Evolutionary conservation across 805 yeast genomes (phyloP).

Genomic region (Candida rishiriensis): DNA sequence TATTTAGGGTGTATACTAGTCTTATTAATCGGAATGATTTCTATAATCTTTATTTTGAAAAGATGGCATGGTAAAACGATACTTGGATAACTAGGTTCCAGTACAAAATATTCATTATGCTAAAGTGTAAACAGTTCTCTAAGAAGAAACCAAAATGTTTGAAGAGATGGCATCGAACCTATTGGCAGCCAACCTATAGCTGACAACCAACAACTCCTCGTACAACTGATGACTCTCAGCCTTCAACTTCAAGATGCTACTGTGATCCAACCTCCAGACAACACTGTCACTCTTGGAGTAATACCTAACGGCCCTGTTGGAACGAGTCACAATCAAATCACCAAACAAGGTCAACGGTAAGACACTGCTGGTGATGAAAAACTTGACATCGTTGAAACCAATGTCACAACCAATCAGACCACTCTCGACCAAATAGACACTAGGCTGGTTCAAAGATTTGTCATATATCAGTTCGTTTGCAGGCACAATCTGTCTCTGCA

Average conservation of each 20-base stretch:
- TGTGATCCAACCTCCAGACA: conserved; percentile 62
- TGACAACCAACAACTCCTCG: conserved; percentile 59
- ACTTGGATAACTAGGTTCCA: too few relatives aligned
- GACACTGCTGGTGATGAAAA: conserved; percentile 33
- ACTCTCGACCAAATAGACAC: conserved; percentile 51
- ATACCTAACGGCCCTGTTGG: conserved; percentile 38
- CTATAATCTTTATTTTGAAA: neutral
- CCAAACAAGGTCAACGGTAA: conserved; percentile 77
- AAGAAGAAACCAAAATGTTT: conserved; percentile 52
- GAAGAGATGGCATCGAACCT: conserved; percentile 74
- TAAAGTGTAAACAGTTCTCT: too few relatives aligned
- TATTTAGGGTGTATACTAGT: neutral
- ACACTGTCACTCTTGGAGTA: conserved; percentile 43
- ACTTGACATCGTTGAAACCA: conserved; percentile 34
- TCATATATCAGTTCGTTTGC: conserved; percentile 42
- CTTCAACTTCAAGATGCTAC: conserved; percentile 41
- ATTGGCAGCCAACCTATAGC: conserved; percentile 59
- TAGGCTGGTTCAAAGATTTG: conserved; percentile 40
- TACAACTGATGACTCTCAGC: conserved; percentile 49
- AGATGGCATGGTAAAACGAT: neutral
- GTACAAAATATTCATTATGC: too few relatives aligned
- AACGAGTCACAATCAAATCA: conserved; percentile 39
- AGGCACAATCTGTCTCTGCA: conserved; percentile 32
- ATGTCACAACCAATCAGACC: conserved; percentile 47
- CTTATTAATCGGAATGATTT: neutral